A percentile compares a stretch with the other conserved stretches of the same genome.
Conservation (phyloP, 2,329 filamentous ascomycete genomes). For the Sclerotinia glacialis region DNA sequence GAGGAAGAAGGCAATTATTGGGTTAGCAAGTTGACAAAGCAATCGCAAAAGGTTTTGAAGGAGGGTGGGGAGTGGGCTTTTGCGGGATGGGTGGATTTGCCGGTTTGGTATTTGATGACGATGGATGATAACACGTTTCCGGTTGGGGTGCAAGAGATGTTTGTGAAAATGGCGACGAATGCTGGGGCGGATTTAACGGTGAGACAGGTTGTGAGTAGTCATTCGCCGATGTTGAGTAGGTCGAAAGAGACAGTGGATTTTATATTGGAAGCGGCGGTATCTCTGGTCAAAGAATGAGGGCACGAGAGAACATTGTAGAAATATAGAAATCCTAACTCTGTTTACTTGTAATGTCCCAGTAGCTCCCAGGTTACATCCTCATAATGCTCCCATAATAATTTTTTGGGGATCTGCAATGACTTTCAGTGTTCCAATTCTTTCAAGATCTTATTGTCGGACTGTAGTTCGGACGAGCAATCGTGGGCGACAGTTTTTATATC, state of each 20-base stretch:
- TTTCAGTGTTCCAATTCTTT: not conserved
- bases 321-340: not conserved
- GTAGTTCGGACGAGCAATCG: not conserved
- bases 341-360: not conserved
- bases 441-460: not conserved
- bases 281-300: constrained; percentile 29
- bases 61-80: constrained; percentile 41
- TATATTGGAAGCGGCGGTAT: constrained; percentile 41
- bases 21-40: constrained; percentile 41
- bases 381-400: not conserved
- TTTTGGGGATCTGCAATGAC: not conserved
- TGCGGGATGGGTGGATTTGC: constrained; percentile 36
- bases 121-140: constrained; percentile 43
- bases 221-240: constrained; percentile 46
- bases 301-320: not conserved
- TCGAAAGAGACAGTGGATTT: constrained; percentile 41
- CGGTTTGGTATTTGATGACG: constrained; percentile 42
- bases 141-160: constrained; percentile 40
- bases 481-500: too few relatives aligned
- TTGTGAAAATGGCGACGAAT: constrained; percentile 41
- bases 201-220: constrained; percentile 43
- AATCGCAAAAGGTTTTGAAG: constrained; percentile 43
- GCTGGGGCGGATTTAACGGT: constrained; percentile 40
- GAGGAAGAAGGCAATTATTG: constrained; percentile 43
- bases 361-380: too few relatives aligned